phyloP scores from a whole-genome alignment of 2,329 filamentous ascomycete genomes.

The Paecilomyces fulvus region DNA sequence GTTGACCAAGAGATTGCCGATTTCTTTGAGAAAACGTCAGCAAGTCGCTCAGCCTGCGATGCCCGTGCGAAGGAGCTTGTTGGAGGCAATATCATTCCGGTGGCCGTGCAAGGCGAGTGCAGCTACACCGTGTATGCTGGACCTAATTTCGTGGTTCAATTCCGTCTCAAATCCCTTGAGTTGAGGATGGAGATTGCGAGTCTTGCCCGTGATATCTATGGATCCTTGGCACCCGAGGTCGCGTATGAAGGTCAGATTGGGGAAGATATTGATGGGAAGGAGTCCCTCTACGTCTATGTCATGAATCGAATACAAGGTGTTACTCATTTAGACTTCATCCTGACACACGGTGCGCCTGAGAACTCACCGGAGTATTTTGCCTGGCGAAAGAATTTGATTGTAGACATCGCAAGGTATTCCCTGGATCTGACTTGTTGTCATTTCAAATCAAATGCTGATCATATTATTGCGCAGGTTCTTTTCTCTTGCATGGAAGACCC shows the following conservation, averaged over 20 bases:
- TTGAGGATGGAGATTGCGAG: conserved; percentile 22
- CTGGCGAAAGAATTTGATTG: conserved; percentile 29
- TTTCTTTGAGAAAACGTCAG: conserved; percentile 13
- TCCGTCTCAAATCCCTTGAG: conserved; percentile 27
- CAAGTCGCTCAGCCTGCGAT: conserved; percentile 13
- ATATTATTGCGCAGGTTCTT: conserved; percentile 27
- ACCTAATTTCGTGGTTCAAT: conserved; percentile 27
- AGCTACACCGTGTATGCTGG: conserved; percentile 37
- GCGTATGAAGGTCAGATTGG: conserved; percentile 22
- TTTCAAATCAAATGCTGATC: conserved; percentile 1
- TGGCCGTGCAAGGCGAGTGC: conserved; percentile 30
- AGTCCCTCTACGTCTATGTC: conserved; percentile 30
- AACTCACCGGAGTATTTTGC: conserved; percentile 23
- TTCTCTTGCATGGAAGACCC: conserved; percentile 30
- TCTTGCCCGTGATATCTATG: conserved; percentile 24
- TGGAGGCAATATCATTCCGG: conserved; percentile 21
- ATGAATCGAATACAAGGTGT: conserved; percentile 26
- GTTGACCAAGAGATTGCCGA: conserved; percentile 10
- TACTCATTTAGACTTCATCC: conserved; percentile 29
- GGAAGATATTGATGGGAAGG: conserved; percentile 15
- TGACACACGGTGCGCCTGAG: conserved; percentile 25
- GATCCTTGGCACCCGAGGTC: conserved; percentile 18
- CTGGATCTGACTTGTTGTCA: too few species aligned
- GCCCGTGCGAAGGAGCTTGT: conserved; percentile 19
- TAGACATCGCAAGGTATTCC: conserved; percentile 23